phyloP scores from a whole-genome alignment of 2,329 filamentous ascomycete genomes.

The Scortechinia acanthostroma region DNA sequence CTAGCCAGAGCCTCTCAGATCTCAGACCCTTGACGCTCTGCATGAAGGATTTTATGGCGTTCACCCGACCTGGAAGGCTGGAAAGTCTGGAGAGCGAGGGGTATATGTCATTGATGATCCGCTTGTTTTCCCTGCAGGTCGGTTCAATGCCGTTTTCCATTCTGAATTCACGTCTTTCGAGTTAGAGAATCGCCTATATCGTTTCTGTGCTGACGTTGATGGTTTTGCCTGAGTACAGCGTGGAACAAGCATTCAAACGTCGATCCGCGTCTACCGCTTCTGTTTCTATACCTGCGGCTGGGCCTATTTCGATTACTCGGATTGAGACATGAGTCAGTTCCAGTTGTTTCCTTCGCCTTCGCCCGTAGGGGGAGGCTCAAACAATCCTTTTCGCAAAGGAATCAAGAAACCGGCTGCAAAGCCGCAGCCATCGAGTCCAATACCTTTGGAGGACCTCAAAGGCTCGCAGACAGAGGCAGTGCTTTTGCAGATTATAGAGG shows the following conservation, averaged over 20 bases:
- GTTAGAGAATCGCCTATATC: neutral
- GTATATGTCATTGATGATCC: too few species aligned
- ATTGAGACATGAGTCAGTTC: slow-evolving; percentile 16
- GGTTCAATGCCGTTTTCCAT: neutral
- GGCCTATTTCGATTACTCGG: too few species aligned
- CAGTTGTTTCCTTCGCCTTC: slow-evolving; percentile 27
- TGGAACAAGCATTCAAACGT: neutral
- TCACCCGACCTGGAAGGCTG: neutral
- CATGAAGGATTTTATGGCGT: neutral
- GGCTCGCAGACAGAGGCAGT: neutral
- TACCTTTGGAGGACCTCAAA: neutral
- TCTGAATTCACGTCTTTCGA: neutral
- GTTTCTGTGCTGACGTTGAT: neutral
- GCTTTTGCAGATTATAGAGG: slow-evolving; percentile 5
- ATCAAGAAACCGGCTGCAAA: slow-evolving; percentile 11
- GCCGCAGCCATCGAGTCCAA: neutral
- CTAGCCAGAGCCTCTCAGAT: neutral
- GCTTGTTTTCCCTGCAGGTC: too few species aligned
- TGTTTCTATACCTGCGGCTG: too few species aligned
- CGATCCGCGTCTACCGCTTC: neutral
- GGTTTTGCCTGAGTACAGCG: neutral
- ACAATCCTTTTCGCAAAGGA: slow-evolving; percentile 21
- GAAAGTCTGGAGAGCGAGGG: too few species aligned
- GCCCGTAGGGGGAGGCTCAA: slow-evolving; percentile 14
- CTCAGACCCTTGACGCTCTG: neutral